phyloP scores from a whole-genome alignment of 2,329 filamentous ascomycete genomes.

The Beauveria pseudobassiana region DNA sequence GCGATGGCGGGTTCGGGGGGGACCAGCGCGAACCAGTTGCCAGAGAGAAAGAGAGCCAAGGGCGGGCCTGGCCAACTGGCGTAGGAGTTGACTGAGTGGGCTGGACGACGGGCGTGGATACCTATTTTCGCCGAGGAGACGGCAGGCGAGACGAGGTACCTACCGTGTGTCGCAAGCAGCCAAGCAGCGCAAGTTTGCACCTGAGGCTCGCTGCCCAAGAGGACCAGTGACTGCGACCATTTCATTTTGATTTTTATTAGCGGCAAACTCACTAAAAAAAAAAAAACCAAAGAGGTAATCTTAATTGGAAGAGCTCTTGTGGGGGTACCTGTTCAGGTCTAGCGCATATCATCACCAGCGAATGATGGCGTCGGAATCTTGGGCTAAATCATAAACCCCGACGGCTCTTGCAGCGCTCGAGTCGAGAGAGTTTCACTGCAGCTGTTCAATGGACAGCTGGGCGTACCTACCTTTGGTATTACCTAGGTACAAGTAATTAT shows the following conservation, averaged over 20 bases:
- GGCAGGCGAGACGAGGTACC: not conserved
- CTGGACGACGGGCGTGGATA: not conserved
- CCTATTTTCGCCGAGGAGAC: not conserved
- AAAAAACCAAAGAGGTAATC: not conserved
- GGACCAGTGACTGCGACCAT: not conserved
- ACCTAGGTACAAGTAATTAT: not conserved
- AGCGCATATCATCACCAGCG: not conserved
- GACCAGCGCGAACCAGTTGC: not conserved
- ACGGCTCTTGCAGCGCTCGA: not conserved
- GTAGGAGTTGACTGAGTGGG: not conserved
- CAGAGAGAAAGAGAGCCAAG: not conserved
- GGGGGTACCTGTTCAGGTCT: not conserved
- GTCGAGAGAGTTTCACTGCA: not conserved
- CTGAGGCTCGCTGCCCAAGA: not conserved
- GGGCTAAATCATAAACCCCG: not conserved
- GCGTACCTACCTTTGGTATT: not conserved
- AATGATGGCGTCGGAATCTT: not conserved
- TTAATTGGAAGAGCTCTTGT: not conserved
- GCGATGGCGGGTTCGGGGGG: conserved; percentile 3
- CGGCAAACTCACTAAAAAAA: not conserved
- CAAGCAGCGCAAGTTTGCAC: not conserved
- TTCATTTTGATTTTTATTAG: not conserved
- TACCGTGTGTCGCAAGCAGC: not conserved
- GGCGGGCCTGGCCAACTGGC: not conserved
- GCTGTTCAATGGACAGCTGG: not conserved